Base-by-base conservation (phyloP, 1,284 basidiomycete species). In the Apiotrichum siamense region DNA sequence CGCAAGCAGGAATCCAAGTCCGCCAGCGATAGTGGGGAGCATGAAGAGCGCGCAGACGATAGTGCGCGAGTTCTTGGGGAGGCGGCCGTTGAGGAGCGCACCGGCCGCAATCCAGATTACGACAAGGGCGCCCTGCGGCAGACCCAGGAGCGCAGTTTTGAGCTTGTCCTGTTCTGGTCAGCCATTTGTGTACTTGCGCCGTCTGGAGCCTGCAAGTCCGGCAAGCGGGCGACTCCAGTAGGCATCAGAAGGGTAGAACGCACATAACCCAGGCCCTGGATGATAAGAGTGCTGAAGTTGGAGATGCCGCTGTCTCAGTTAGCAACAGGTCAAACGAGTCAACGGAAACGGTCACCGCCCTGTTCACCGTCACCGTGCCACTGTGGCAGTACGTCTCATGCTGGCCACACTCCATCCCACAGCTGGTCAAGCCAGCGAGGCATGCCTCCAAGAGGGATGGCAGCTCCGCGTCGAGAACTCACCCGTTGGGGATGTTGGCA, bases 1-100 rank as follows among this genome's bases (percentile, higher is more conserved):
- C 1, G 74, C 73, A 11, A 74, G 65, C n/a, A 74, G 56, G 61
- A 75, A 74, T 0, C 73, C 73, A 2, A 77, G 64, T 3, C 70
- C 65, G 0, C 74, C 74, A 0, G 58, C 66, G 36, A 74, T 73
- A 5, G 71, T 73, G 0, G 72, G 73, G 1, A 74, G 47, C 73
- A 74, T 75, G 60, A 70, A 71, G 3, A 73, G 23, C 15, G 58
- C 65, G 43, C 65, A 67, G 18, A 73, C 69, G 23, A 61, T 32
- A 0, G 67, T 71, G 42, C 73, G 59, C 24, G 58, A 64, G 64
- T 74, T 73, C 41, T 61, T 62, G 10, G 70, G 71, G 4, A 75
- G 45, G 20, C 62, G 50, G 20, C 62, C 60, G 58, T 75, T 74
- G 49, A 74, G 29, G 20, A 66, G 31, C 2, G 66, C 65, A 31